Conservation (phyloP, 2,329 filamentous ascomycete genomes). For the Colletotrichum acutatum region DNA sequence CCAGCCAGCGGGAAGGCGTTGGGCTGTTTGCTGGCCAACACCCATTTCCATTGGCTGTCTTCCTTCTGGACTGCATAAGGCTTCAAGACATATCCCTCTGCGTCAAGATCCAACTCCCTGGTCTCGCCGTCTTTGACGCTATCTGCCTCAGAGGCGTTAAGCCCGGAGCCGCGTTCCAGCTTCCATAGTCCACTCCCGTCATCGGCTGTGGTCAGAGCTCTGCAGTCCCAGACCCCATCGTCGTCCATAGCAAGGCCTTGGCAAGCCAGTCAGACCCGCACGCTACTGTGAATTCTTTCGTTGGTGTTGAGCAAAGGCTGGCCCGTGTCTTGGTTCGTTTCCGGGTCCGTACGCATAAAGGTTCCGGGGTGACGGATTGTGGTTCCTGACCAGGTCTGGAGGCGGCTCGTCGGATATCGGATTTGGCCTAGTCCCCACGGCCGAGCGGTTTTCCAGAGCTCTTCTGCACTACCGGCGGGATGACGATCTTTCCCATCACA, state of each 20-base stretch:
- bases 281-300: constrained; percentile 64
- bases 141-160: constrained; percentile 44
- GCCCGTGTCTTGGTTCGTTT: constrained; percentile 47
- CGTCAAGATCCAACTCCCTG: constrained; percentile 43
- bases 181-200: constrained; percentile 51
- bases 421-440: constrained; percentile 60
- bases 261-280: constrained; percentile 61
- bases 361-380: constrained; percentile 58
- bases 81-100: constrained; percentile 34
- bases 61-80: constrained; percentile 39
- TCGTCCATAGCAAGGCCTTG: constrained; percentile 62
- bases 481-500: constrained; percentile 40
- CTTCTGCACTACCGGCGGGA: constrained; percentile 40
- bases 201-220: constrained; percentile 46
- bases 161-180: constrained; percentile 45
- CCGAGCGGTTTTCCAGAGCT: constrained; percentile 49
- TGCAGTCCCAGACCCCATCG: constrained; percentile 55
- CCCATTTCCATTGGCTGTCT: constrained; percentile 62
- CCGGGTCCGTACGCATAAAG: constrained; percentile 57
- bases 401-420: constrained; percentile 47
- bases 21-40: constrained; percentile 56
- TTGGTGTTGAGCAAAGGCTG: constrained; percentile 63
- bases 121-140: constrained; percentile 45
- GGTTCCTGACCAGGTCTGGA: constrained; percentile 57
- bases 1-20: constrained; percentile 51